Evolutionary conservation across 805 yeast genomes (phyloP), one percentile per base, ranked within the genome.

Genomic region (Ogataea saltuana): DNA sequence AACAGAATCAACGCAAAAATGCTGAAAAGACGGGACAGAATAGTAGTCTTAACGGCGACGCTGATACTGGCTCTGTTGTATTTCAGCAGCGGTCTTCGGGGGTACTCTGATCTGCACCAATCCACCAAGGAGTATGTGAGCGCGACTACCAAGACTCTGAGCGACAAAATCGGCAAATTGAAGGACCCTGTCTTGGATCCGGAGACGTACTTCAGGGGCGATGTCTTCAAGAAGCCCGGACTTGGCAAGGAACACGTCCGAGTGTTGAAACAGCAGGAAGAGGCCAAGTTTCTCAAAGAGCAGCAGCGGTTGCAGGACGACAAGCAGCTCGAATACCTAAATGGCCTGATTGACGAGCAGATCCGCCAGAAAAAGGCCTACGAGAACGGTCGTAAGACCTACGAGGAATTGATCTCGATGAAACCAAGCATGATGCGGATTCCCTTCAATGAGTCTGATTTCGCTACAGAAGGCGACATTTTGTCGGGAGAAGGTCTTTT

Each of bases 291-390:
- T 30, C n/a, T 13, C 23, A 46, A 43, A 29, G 50, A 46, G 9
- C 37, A 39, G 22, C 50, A 46, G 33, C 37, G 45, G 25, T 16
- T 35, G 13, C 32, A 28, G 12, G 50, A 46, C 41, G 42, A 43
- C 34, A 18, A 38, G 41, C 45, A 44, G 29, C 18, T 44, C 26
- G 40, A 41, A 13, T 13, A 17, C 10, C 20, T 44, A 18, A 35
- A 29, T 8, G n/a, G 29, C 19, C 15, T 15, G 18, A 20, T 18
- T 13, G 27, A 21, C 13, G 21, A 21, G n/a, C 31, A 25, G 13
- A 30, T 31, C 27, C 29, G 23, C 15, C 30, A 22, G 9, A 36
- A 39, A 18, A 33, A 31, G 32, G 22, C 21, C n/a, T 39, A 23
- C 17, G 31, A 29, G 19, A 42, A 29, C 3, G 34, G 44, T 10